Base-by-base conservation (phyloP, 148 eudicot genomes). In the Polygonum aviculare region DNA sequence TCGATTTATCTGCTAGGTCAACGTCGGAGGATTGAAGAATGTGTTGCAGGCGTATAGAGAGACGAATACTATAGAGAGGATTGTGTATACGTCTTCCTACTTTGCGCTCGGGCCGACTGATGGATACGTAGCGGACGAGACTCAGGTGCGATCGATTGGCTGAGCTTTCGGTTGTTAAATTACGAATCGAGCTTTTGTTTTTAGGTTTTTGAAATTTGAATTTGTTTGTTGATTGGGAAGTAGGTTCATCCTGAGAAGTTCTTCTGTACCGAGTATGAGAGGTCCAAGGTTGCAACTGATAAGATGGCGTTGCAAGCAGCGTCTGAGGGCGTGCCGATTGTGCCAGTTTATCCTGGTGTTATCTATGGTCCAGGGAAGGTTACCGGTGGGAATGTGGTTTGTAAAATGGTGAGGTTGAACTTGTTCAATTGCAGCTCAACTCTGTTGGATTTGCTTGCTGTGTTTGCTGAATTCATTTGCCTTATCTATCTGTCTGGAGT, bases 241-340 rank as follows among this genome's bases (percentile, higher is more conserved):
- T 72, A 92, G 98, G 88, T 89, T 40, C 97, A 94, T 76, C 84
- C 86, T 54, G 91, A 81, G 49, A 92, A 85, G 76, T 83, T 79
- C 77, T 94, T 92, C 80, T 94, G 98, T 79, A 80, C 97, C 0
- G 98, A 92, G 77, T 94, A 94, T 73, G 98, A 94, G 79, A 86
- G 87, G 80, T 94, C 98, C 0, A 94, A 94, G 77, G 91, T 51
- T 35, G 78, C 80, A 26, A 86, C 98, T 6, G 98, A 95, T 82
- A 89, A 87, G 84, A 87, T 92, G 44, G 96, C 96, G 2, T 49
- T 90, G 40, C 90, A 92, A 69, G 98, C 96, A 9, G 94, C 91
- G 4, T 80, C 85, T 0, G 90, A 94, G 36, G 94, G 98, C 40
- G 88, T 95, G 77, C 93, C 94, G 0, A 92, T 95, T 47, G 87